phyloP scores from a whole-genome alignment of 345 rosid genomes.

The Erodium maritimum region DNA sequence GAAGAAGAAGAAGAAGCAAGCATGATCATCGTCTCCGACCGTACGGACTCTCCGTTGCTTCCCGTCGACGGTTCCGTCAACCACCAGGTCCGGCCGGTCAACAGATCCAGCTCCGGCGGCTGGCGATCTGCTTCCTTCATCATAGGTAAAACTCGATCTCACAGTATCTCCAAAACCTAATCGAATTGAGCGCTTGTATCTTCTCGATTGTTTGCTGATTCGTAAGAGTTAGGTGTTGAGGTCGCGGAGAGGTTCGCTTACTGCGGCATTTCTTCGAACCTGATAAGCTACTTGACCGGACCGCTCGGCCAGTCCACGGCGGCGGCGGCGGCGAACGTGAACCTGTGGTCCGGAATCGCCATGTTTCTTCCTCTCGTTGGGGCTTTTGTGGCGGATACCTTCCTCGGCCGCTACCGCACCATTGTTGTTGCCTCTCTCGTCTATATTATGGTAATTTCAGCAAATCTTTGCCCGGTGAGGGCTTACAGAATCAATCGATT shows the following conservation, averaged over 20 bases:
- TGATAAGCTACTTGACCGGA: constrained; percentile 50
- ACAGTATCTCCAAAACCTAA: too few relatives aligned
- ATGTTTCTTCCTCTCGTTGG: constrained; percentile 47
- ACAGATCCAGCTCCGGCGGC: constrained; percentile 24
- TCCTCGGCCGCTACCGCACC: constrained; percentile 53
- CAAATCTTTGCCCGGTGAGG: too few relatives aligned
- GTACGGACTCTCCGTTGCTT: constrained; percentile 12
- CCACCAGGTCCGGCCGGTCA: constrained; percentile 15
- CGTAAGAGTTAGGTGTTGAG: constrained; percentile 36
- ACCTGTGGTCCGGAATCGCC: constrained; percentile 44
- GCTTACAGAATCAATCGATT: too few relatives aligned
- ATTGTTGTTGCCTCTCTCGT: constrained; percentile 36
- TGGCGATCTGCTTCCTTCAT: constrained; percentile 38
- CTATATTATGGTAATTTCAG: constrained; percentile 35
- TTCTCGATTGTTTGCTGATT: too few relatives aligned
- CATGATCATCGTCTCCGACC: too few relatives aligned
- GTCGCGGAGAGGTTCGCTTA: constrained; percentile 44
- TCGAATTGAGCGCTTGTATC: too few relatives aligned
- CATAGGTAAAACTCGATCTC: constrained; percentile 13
- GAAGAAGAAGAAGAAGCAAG: too few relatives aligned
- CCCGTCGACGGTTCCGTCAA: constrained; percentile 20
- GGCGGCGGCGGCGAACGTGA: constrained; percentile 47
- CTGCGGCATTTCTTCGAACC: constrained; percentile 35
- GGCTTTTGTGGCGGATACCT: constrained; percentile 56
- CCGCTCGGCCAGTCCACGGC: constrained; percentile 54